Evolutionary conservation across 1,284 basidiomycete species (phyloP), one percentile per base, ranked within the genome.

Genomic region (Marasmius sp.): DNA sequence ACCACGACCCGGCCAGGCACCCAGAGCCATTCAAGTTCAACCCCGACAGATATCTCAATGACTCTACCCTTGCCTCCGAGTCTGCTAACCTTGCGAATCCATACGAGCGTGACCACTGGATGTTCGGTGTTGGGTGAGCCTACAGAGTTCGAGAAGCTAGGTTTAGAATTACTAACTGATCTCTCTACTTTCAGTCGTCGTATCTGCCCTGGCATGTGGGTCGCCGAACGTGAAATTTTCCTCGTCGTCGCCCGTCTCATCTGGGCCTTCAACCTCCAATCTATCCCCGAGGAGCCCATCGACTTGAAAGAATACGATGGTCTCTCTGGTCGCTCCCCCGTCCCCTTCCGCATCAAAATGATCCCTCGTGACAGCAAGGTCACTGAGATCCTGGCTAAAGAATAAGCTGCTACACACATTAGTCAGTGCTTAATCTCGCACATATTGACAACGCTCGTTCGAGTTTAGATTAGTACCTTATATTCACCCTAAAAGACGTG

Each of bases 61-160:
- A 77, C 56, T 58, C 66, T 1, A 65, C 70, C 33, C 70, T 67
- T 27, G 71, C 66, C 50, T 64, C 67, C 5, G 74, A 75, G 63
- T 75, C 74, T 5, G 69, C 78, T 4, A 78, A 79, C 36, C 68
- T 79, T 41, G 57, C 73, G 1, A 71, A 81, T 61, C 68, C 75
- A 3, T 71, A 75, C 65, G 71, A 78, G 59, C 72, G 79, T 45
- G 80, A 82, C 61, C 78, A 81, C 59, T 81, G 75, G 76, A 71
- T 73, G 60, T 80, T 80, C 57, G 77, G 77, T 37, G 74, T 70
- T 1, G 71, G 73, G 71, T 76, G 63, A 38, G 70, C n/a, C n/a
- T n/a, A n/a, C n/a, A n/a, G n/a, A n/a, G n/a, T n/a, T n/a, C n/a
- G n/a, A n/a, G n/a, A n/a, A n/a, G n/a, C n/a, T n/a, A n/a, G n/a